Evolutionary conservation across 1,139 yeast genomes (phyloP), one percentile per base, ranked within the genome.

Genomic region (Geotrichum phurueaensis): DNA sequence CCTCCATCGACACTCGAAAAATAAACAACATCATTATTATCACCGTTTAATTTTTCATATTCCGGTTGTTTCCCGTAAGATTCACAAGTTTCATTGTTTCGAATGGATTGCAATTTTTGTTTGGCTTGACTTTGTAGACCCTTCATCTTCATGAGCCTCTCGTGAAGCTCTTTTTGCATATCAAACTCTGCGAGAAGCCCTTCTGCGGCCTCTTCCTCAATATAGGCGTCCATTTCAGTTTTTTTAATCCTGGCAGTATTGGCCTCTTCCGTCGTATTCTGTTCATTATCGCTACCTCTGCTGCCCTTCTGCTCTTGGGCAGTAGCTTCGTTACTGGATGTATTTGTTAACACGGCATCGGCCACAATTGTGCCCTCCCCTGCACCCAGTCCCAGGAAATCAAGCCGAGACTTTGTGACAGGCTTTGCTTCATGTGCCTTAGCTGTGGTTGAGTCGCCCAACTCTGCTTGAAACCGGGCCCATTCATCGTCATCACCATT

Each of bases 181-280:
- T 67, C 91, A 79, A 51, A 87, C 79, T 45, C 84, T 82, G 0
- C 89, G 96, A 18, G 86, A 84, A 65, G 87, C 79, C 82, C 78
- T 66, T 80, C 83, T 60, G 86, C 76, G 57, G 82, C 84, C 57
- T 82, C 83, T 58, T 85, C 87, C 69, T 88, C 85, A 48, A 87
- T 76, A 45, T 76, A 78, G 70, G 84, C 87, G n/a, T 87, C 90
- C 13, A 89, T 90, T 69, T 89, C 97, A 53, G 88, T 87, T 9
- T 82, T 81, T 22, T 25, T 29, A 15, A 27, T 25, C 13, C 25
- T n/a, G 33, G 23, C 45, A 6, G 9, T 48, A 18, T 51, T 20
- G 18, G 25, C 27, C 2, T 52, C 25, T 6, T 20, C 12, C 2
- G 45, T n/a, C 4, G 29, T 48, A n/a, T 18, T 25, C n/a, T 29